These are phyloP conservation scores for Zygoascus ofunaensis DNA, from an alignment of 805 yeast genomes.

Conservation along the genomic window DNA sequence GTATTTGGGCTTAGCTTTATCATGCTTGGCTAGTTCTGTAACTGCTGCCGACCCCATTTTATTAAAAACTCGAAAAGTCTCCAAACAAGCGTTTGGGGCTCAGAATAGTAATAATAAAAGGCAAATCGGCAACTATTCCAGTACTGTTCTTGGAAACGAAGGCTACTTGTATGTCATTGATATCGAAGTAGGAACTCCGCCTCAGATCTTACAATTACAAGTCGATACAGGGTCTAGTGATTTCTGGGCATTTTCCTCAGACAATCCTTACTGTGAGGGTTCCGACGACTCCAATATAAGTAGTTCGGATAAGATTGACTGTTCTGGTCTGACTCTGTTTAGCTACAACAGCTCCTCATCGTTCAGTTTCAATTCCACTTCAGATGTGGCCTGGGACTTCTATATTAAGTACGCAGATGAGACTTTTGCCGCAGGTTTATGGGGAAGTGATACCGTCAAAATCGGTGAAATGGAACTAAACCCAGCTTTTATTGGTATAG, in stretches of 20 bases:
- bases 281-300: conserved; percentile 23
- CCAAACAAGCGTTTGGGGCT: not conserved
- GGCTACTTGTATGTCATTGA: conserved; percentile 24
- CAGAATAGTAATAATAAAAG: not conserved
- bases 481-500: conserved; percentile 64
- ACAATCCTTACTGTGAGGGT: conserved; percentile 37
- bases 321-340: conserved; percentile 25
- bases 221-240: conserved; percentile 68
- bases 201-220: conserved; percentile 43
- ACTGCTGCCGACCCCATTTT: not conserved
- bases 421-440: conserved; percentile 42
- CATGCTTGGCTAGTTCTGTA: too few species aligned
- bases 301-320: conserved; percentile 11
- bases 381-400: conserved; percentile 16
- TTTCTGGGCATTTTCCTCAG: conserved; percentile 41
- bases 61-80: not conserved
- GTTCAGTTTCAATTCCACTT: conserved; percentile 15
- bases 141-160: conserved; percentile 22
- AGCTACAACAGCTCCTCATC: conserved; percentile 24
- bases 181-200: conserved; percentile 44
- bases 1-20: too few species aligned
- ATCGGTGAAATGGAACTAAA: conserved; percentile 41
- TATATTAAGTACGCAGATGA: conserved; percentile 33
- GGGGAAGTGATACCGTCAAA: conserved; percentile 55
- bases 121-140: conserved; percentile 10